Conservation (phyloP, 2,329 filamentous ascomycete genomes). For the Fusarium pseudograminearum region DNA sequence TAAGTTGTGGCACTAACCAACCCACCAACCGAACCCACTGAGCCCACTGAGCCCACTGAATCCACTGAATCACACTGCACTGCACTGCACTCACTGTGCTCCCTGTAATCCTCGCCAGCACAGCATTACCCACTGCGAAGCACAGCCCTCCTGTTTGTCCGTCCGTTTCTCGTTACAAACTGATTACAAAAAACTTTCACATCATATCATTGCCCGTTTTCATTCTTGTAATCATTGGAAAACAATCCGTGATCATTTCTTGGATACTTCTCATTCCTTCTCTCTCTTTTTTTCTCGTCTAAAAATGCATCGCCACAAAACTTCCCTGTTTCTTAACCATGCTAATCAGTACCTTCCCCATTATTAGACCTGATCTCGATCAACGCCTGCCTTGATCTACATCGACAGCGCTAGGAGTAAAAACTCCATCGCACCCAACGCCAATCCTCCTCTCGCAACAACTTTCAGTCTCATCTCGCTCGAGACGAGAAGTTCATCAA, state of each 20-base stretch:
- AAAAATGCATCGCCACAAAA: constrained; percentile 28
- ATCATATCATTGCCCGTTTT: background rate
- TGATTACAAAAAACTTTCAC: constrained; percentile 10
- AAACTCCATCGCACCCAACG: constrained; percentile 3
- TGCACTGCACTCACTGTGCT: constrained; percentile 12
- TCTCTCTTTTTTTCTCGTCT: constrained; percentile 1
- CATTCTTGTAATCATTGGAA: background rate
- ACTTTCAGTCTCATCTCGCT: constrained; percentile 21
- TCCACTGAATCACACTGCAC: background rate
- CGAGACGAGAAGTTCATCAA: constrained; percentile 18
- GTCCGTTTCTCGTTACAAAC: constrained; percentile 1
- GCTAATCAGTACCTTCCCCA: constrained; percentile 46
- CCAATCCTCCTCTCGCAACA: background rate
- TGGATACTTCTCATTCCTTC: background rate
- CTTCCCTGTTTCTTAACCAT: constrained; percentile 29
- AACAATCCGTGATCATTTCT: constrained; percentile 2
- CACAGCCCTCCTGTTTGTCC: constrained; percentile 4
- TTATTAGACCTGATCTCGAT: constrained; percentile 37
- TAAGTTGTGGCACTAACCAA: constrained; percentile 35
- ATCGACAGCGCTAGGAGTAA: constrained; percentile 40
- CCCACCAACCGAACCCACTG: constrained; percentile 3
- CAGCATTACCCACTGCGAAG: background rate
- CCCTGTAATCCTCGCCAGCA: constrained; percentile 15
- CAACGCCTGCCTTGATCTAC: constrained; percentile 29
- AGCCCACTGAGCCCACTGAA: constrained; percentile 19